These are phyloP conservation scores for Serendipita sp. DNA, from an alignment of 1,284 basidiomycete species.

Conservation along the genomic window DNA sequence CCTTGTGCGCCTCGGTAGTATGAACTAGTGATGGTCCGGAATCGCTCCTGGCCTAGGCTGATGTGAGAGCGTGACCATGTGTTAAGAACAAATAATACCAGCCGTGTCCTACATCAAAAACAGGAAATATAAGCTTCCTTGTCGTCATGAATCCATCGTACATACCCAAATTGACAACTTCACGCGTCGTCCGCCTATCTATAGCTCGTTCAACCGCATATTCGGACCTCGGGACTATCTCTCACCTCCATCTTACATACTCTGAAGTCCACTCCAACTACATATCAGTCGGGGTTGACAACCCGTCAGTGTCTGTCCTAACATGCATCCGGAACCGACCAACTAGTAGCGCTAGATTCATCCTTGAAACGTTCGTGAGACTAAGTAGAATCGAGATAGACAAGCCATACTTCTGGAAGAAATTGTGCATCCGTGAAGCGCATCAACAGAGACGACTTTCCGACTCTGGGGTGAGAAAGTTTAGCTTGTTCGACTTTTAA, in stretches of 20 bases:
- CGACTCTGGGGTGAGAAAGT: constrained; percentile 41
- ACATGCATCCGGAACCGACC: constrained; percentile 7
- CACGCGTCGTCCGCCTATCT: constrained; percentile 23
- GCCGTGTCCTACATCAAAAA: too few species aligned
- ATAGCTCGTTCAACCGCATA: not conserved
- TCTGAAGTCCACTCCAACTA: constrained; percentile 53
- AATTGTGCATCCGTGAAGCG: constrained; percentile 96
- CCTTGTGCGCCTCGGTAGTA: constrained; percentile 93
- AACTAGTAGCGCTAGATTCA: constrained; percentile 89
- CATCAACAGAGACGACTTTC: constrained; percentile 79
- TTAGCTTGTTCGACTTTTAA: not conserved
- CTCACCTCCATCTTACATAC: constrained; percentile 28
- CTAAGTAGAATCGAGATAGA: not conserved
- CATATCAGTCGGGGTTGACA: not conserved
- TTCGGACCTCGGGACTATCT: not conserved
- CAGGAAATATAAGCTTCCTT: not conserved
- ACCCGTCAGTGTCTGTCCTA: not conserved
- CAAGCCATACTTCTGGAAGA: constrained; percentile 47
- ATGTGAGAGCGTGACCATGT: too few species aligned
- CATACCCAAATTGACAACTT: constrained; percentile 71
- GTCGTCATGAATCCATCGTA: not conserved
- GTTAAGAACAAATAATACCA: too few species aligned
- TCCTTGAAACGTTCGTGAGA: constrained; percentile 29
- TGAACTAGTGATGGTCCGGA: constrained; percentile 79
- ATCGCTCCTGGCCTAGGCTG: constrained; percentile 51